Percentiles rank a stretch among this genome's conserved stretches.
Conservation (phyloP, 306 rosid genomes). For the Fragaria iinumae region DNA sequence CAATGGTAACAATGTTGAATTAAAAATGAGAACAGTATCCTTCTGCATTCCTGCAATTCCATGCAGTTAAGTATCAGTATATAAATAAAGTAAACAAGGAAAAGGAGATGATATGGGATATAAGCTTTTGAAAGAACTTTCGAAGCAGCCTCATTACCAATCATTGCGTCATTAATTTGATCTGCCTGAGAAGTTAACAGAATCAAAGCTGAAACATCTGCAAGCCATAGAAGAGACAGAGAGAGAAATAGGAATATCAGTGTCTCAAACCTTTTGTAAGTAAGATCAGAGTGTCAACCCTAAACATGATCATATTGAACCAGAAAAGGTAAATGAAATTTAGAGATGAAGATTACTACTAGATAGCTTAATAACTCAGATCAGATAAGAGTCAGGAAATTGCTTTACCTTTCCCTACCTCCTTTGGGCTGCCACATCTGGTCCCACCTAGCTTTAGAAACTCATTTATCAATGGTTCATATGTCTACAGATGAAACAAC, state of each 20-base stretch:
- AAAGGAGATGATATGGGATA: background rate
- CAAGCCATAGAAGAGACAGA: conserved; percentile 30
- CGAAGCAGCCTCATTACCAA: conserved; percentile 45
- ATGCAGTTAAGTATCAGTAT: conserved; percentile 18
- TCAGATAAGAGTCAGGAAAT: conserved; percentile 21
- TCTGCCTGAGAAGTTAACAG: conserved; percentile 47
- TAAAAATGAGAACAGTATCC: conserved; percentile 58
- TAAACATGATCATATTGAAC: background rate
- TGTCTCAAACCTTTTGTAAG: background rate
- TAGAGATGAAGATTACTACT: background rate
- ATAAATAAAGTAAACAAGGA: conserved; percentile 30
- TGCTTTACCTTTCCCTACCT: conserved; percentile 69
- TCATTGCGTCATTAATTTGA: conserved; percentile 47
- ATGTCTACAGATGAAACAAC: conserved; percentile 40
- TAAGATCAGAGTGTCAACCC: conserved; percentile 14
- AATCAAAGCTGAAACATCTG: conserved; percentile 73
- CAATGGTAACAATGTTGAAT: conserved; percentile 51
- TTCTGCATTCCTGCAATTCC: conserved; percentile 57
- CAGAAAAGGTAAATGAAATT: background rate
- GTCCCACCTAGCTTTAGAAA: conserved; percentile 69
- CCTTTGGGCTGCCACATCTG: conserved; percentile 55
- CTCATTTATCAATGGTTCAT: conserved; percentile 41
- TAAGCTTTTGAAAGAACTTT: conserved; percentile 45
- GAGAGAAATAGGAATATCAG: conserved; percentile 11
- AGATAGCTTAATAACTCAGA: conserved; percentile 12